Conservation (phyloP, 2,329 filamentous ascomycete genomes). For the Aspergillus sojae region DNA sequence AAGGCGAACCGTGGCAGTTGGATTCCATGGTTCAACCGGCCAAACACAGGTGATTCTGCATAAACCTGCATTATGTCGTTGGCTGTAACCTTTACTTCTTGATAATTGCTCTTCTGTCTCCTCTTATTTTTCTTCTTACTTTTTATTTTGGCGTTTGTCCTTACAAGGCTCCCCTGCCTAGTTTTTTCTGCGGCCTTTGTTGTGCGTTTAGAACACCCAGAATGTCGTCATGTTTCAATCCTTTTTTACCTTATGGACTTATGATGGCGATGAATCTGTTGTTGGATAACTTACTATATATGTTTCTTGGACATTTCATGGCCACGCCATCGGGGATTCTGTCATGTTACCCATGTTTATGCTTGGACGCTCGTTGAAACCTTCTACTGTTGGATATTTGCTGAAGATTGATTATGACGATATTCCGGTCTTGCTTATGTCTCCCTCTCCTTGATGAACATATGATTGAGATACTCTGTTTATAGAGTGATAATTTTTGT, state of each 20-base stretch:
- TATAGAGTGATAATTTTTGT: constrained; percentile 19
- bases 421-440: constrained; percentile 15
- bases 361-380: constrained; percentile 15
- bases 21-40: constrained; percentile 51
- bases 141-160: constrained; percentile 8
- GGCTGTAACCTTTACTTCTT: not conserved
- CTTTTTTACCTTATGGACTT: constrained; percentile 14
- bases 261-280: constrained; percentile 14
- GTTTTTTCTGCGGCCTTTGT: not conserved
- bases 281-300: constrained; percentile 1
- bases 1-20: constrained; percentile 51
- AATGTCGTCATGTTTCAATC: constrained; percentile 22
- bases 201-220: constrained; percentile 14
- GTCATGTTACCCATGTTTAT: constrained; percentile 11
- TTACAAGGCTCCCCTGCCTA: constrained; percentile 3
- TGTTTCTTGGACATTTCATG: constrained; percentile 11
- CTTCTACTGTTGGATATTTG: constrained; percentile 8
- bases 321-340: constrained; percentile 1
- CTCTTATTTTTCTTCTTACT: constrained; percentile 9
- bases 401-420: constrained; percentile 12
- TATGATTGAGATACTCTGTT: constrained; percentile 20
- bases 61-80: constrained; percentile 1
- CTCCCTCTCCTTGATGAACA: constrained; percentile 22
- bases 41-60: constrained; percentile 24
- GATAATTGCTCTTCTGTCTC: constrained; percentile 9